These are phyloP conservation scores for Vigna hirtella DNA, from an alignment of 306 rosid species.

Conservation along the genomic window DNA sequence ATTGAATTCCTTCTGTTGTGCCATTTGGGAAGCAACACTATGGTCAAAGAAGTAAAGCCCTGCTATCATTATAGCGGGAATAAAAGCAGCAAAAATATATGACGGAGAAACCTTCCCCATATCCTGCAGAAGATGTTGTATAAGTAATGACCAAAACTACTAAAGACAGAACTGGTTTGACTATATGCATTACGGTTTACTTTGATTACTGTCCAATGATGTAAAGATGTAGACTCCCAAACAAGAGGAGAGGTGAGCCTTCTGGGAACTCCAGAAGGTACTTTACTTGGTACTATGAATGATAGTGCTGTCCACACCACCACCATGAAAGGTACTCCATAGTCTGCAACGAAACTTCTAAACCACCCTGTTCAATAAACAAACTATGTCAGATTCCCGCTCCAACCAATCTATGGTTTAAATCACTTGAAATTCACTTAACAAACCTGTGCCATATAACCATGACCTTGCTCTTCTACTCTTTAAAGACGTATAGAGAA, in stretches of 20 bases:
- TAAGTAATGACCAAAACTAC: conserved; percentile 6
- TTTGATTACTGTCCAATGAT: conserved; percentile 81
- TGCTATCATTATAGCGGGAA: conserved; percentile 85
- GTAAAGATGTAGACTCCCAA: conserved; percentile 76
- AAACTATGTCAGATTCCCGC: not conserved
- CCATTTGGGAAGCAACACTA: conserved; percentile 88
- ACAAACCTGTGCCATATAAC: conserved; percentile 85
- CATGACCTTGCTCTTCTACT: conserved; percentile 90
- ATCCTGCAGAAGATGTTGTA: conserved; percentile 58
- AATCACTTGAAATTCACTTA: not conserved
- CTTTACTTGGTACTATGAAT: conserved; percentile 61
- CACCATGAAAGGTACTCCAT: conserved; percentile 89
- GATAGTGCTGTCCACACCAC: conserved; percentile 78
- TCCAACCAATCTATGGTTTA: not conserved
- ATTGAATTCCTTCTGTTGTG: conserved; percentile 94
- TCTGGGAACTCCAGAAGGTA: conserved; percentile 82
- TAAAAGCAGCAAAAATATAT: conserved; percentile 71
- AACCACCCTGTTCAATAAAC: conserved; percentile 58
- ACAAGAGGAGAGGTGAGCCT: conserved; percentile 77
- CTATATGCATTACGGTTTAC: conserved; percentile 49
- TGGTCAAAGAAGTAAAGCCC: conserved; percentile 95
- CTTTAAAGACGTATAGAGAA: conserved; percentile 74
- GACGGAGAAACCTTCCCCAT: conserved; percentile 74
- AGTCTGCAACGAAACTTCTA: conserved; percentile 79
- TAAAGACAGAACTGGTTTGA: conserved; percentile 1